Evolutionary conservation across 441 rosid species (phyloP), one percentile per base, ranked within the genome.

Genomic region (Melastoma candidum): DNA sequence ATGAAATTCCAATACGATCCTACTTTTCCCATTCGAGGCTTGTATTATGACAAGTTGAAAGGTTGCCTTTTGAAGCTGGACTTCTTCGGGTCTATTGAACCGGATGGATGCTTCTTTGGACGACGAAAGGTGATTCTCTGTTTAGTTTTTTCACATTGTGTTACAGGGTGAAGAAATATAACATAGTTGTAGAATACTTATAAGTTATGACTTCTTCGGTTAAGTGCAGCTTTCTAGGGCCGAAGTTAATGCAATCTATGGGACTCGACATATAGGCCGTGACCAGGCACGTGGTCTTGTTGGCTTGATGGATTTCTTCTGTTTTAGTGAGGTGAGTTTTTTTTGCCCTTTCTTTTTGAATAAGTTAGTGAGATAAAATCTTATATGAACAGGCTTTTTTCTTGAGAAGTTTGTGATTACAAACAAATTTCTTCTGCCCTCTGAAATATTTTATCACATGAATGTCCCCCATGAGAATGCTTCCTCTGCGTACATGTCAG

Each of bases 261-360:
- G 98, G 36, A 88, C 97, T 0, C 68, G 98, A 53, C 98, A 83
- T 64, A 81, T 93, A 64, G 97, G 98, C 52, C 90, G 88, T 68
- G 85, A 83, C 55, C 98, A 88, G 69, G 97, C 95, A 1, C 87
- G 83, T 41, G 78, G 64, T 14, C 85, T 93, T 48, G 95, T 84
- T 66, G 97, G 97, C 54, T 77, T 93, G 75, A 93, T 93, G 98
- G 97, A 93, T 76, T 81, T 88, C 79, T 93, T 93, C 71, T 93
- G 98, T 74, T 93, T 93, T 72, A 93, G 90, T 44, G 97, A 93
- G 96, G 97, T 93, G 17, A 49, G 74, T 76, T 65, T 62, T 65
- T 62, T 11, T 12, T 48, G 24, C 11, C 47, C 49, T 43, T 55
- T 49, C 26, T 49, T 2, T 36, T 24, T 52, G 17, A n/a, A 26